Evolutionary conservation across 2,329 filamentous ascomycete genomes (phyloP), one percentile per base, ranked within the genome.

Genomic region (Apiospora koreana): DNA sequence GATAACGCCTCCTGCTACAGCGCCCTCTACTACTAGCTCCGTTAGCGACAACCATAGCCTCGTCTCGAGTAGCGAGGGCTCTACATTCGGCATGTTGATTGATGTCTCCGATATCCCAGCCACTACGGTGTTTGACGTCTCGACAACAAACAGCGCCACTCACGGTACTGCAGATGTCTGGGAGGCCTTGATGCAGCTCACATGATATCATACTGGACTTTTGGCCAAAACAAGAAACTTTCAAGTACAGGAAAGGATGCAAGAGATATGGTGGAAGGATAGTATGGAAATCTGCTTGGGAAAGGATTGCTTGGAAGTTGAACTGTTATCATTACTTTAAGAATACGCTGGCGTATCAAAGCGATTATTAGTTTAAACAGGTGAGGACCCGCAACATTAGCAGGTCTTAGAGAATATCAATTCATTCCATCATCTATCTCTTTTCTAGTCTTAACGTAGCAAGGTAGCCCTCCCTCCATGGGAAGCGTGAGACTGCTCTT

Each of bases 401-500:
- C 3, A 12, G 3, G 8, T 6, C 18, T n/a, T 38, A n/a, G 54
- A 21, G 54, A 38, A 38, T 38, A 16, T 41, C 9, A 41, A 16
- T 16, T 12, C 18, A 1, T 2, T n/a, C n/a, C n/a, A 12, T 1
- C 31, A 38, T 8, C 16, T 25, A 2, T 23, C 45, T 71, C 21
- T 43, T 50, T 68, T 58, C 76, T 74, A 58, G 69, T 67, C 69
- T 74, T 79, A 16, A 85, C 80, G 69, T 76, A 76, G 68, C 83
- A 83, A 6, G 88, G 88, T 71, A 92, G 76, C 0, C 89, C 89
- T 2, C 84, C 88, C 68, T 89, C 82, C 89, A 91, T 91, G 0
- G 89, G 89, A 73, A 92, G 75, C 3, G 89, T 92, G 66, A 92
- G 79, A 73, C 89, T 91, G 67, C 86, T 90, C 79, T 86, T 87